Conservation (phyloP, 345 rosid species). For the Arabidopsis arenosa region DNA sequence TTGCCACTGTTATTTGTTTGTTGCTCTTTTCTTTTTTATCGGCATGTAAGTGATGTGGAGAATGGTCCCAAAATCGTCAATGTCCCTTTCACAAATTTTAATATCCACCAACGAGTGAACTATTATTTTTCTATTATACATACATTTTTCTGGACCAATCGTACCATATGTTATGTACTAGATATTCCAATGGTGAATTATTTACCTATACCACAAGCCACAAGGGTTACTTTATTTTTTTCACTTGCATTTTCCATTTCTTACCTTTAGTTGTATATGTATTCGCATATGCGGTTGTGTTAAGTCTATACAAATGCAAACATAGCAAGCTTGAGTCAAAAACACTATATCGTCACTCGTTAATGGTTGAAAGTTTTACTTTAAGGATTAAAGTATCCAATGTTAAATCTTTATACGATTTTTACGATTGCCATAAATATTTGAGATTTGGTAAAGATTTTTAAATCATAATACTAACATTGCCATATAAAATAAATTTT, state of each 20-base stretch:
- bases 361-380: neutral
- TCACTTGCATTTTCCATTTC: neutral
- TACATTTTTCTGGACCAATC: slow-evolving; percentile 6
- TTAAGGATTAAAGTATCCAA: neutral
- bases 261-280: neutral
- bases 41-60: slow-evolving; percentile 32
- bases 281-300: neutral
- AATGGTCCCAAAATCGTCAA: slow-evolving; percentile 35
- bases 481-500: no score
- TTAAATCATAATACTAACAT: neutral
- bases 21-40: neutral
- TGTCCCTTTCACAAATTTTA: slow-evolving; percentile 23
- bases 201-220: neutral
- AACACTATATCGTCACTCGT: neutral
- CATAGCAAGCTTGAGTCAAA: neutral
- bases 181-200: slow-evolving; percentile 10
- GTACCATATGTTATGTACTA: neutral
- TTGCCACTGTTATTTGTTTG: slow-evolving; percentile 12
- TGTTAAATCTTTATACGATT: neutral
- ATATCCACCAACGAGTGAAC: slow-evolving; percentile 34
- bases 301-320: slow-evolving; percentile 1
- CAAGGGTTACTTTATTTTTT: neutral
- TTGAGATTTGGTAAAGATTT: neutral
- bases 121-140: slow-evolving; percentile 12
- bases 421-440: neutral